Evolutionary conservation across 306 rosid genomes (phyloP).

Genomic region (Herpetospermum pedunculosum): DNA sequence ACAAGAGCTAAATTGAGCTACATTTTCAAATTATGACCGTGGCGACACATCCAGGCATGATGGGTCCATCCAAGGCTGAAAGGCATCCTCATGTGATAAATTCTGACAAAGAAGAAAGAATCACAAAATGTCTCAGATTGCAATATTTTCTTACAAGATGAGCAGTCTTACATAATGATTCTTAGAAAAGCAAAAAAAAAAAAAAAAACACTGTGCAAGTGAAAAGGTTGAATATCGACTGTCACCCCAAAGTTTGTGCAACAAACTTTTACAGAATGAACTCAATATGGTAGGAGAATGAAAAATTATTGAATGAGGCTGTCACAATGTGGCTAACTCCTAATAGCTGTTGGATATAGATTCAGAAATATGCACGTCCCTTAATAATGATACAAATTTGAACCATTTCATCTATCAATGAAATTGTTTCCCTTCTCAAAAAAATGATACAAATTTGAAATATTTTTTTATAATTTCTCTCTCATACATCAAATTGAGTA

Average conservation of each 20-base stretch:
- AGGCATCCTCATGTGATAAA: constrained; percentile 23
- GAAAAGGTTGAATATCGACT: not conserved
- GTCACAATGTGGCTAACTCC: not conserved
- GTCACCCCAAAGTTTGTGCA: not conserved
- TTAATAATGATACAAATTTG: not conserved
- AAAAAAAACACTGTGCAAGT: not conserved
- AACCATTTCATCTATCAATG: too few species aligned
- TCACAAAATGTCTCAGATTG: constrained; percentile 1
- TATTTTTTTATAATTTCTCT: too few species aligned
- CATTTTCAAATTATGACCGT: constrained; percentile 3
- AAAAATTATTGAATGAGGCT: not conserved
- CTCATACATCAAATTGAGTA: too few species aligned
- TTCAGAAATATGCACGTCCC: too few species aligned
- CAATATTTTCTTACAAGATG: not conserved
- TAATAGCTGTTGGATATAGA: not conserved
- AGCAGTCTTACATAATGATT: not conserved
- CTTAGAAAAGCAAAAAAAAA: not conserved
- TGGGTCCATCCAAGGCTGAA: constrained; percentile 56
- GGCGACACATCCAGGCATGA: constrained; percentile 24
- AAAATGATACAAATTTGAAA: too few species aligned
- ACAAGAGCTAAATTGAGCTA: not conserved
- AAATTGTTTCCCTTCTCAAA: too few species aligned
- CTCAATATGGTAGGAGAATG: not conserved
- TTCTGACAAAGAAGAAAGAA: constrained; percentile 32
- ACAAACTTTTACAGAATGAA: not conserved